Evolutionary conservation across 257 asterid species (phyloP).

Genomic region (Petunia secreta): DNA sequence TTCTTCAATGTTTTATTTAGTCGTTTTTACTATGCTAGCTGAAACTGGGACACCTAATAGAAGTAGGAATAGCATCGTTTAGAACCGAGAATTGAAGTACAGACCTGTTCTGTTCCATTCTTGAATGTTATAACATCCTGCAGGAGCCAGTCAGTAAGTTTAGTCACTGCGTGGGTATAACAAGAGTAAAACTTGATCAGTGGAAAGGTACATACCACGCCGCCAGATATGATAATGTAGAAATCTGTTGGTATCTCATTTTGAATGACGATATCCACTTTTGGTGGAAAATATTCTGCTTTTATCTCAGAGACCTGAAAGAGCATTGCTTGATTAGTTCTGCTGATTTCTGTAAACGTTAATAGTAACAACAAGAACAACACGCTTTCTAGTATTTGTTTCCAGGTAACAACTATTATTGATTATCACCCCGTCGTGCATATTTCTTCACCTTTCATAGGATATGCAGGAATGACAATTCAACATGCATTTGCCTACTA

Average conservation of each 20-base stretch:
- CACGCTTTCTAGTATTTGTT: too few relatives aligned
- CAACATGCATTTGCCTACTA: too few relatives aligned
- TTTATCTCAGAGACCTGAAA: constrained; percentile 88
- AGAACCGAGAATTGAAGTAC: background rate
- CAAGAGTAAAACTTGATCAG: constrained; percentile 9
- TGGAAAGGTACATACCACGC: constrained; percentile 61
- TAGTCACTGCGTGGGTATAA: constrained; percentile 26
- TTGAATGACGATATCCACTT: constrained; percentile 81
- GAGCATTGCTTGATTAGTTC: background rate
- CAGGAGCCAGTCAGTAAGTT: constrained; percentile 42
- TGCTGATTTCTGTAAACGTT: background rate
- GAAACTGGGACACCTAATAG: too few relatives aligned
- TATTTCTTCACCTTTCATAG: too few relatives aligned
- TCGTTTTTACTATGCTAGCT: too few relatives aligned
- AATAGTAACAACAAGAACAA: background rate
- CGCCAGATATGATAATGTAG: constrained; percentile 87
- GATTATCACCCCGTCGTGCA: too few relatives aligned
- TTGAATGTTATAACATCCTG: constrained; percentile 77
- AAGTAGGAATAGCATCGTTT: too few relatives aligned
- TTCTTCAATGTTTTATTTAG: too few relatives aligned
- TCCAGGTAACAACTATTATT: too few relatives aligned
- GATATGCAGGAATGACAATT: too few relatives aligned
- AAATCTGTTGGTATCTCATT: constrained; percentile 94
- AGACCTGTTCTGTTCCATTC: constrained; percentile 81
- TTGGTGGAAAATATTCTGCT: constrained; percentile 95